Evolutionary conservation across 1,284 basidiomycete species (phyloP), one percentile per base, ranked within the genome.

Genomic region (Rhodotorula sp.): DNA sequence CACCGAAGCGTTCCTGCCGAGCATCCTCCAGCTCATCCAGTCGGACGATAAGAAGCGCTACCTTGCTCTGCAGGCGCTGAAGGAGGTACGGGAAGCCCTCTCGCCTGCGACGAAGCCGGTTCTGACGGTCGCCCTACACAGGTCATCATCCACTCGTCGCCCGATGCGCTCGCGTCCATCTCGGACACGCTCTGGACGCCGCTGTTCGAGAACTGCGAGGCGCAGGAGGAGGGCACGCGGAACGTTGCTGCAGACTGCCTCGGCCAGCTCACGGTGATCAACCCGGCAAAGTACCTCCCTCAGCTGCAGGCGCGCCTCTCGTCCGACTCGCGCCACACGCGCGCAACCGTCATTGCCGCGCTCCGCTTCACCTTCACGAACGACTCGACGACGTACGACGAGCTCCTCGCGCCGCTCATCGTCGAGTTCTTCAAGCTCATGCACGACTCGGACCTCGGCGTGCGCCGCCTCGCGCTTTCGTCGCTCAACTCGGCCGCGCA

Each of bases 231-330:
- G 81, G 91, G 90, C 7, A 91, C 92, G 5, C 85, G 95, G 67
- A 97, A 96, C 80, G 92, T 98, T 68, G 93, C 93, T 48, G 94
- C 96, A 58, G 95, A 97, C 27, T 99, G 96, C 80, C 86, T 99
- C 25, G 97, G 96, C 59, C 95, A 97, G 81, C 85, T 99, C 55
- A 96, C 94, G 0, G 91, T 91, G 0, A 91, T 91, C 1, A 90
- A 96, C 67, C 93, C 96, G 9, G 87, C 88, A 1, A 88, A 89
- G 77, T 97, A 95, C 81, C 84, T 99, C 21, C 92, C 91, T 10
- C 91, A 95, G 78, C 87, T 97, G n/a, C 92, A 96, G 79, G 90
- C 85, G 54, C 88, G 90, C 56, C 88, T 93, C 56, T 74, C 78
- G 10, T 83, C 84, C 17, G 77, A 85, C 14, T 89, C 88, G 75